Percentiles rank a stretch among this genome's conserved stretches.
These are phyloP conservation scores for Citrus australasica DNA, from an alignment of 345 rosid species.

Conservation along the genomic window DNA sequence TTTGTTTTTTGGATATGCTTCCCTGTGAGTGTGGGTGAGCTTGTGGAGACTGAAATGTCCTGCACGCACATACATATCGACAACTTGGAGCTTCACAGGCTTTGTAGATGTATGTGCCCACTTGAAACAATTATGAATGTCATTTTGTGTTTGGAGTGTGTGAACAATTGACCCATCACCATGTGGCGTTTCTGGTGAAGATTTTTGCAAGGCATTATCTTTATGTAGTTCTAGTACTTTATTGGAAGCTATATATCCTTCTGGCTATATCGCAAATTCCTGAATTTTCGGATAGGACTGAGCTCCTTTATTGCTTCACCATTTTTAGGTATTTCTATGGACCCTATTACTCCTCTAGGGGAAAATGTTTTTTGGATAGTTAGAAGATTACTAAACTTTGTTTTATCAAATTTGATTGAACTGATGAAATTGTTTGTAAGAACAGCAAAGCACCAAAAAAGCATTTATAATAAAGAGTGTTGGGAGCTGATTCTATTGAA, in stretches of 20 bases:
- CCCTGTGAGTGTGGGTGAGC: background rate
- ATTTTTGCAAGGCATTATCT: constrained; percentile 16
- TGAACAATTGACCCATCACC: constrained; percentile 24
- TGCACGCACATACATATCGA: background rate
- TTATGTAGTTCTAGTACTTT: background rate
- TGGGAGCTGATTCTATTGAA: background rate
- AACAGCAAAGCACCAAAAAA: background rate
- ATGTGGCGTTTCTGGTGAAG: constrained; percentile 17
- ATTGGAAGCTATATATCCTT: background rate
- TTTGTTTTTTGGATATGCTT: background rate
- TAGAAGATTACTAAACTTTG: background rate
- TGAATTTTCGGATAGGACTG: background rate
- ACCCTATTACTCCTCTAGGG: background rate
- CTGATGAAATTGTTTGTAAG: background rate
- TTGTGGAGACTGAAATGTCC: background rate
- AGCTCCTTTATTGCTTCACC: background rate
- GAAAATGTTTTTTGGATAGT: background rate
- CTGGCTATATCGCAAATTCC: constrained; percentile 17
- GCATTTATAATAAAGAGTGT: background rate
- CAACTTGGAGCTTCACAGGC: background rate
- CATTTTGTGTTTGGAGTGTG: constrained; percentile 26
- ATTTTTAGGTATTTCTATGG: background rate
- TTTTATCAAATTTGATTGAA: background rate
- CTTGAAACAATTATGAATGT: constrained; percentile 16
- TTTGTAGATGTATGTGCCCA: constrained; percentile 12